Evolutionary conservation across 805 yeast genomes (phyloP), one percentile per base, ranked within the genome.

Genomic region (Ogataea philodendri): DNA sequence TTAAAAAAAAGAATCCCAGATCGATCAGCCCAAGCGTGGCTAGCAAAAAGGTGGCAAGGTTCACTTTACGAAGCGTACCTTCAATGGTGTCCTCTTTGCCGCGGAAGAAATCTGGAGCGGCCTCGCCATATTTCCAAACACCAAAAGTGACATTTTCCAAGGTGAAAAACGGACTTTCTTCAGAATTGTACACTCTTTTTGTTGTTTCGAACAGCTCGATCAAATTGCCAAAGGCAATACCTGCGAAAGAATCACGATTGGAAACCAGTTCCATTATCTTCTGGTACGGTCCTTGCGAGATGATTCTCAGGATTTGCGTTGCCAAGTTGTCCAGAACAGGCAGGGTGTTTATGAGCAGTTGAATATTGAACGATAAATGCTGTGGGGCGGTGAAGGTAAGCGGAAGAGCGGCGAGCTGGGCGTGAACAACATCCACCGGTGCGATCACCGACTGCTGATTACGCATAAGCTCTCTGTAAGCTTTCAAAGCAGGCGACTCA

Each of bases 11-110:
- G 57, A 93, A 87, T 1, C 97, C 97, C 29, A 85, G 81, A 42
- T 86, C 93, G 33, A 84, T 73, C 11, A 85, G 70, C 30, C 96
- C 95, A 40, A 89, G 69, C 1, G 93, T 76, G 0, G 96, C 93
- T n/a, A 88, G 74, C 25, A 88, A 64, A 54, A 87, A 93, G 0
- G 96, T 87, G 0, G 96, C 85, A 45, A 93, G 62, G 51, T 93
- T 93, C 1, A 88, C 84, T 49, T 90, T 84, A 40, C 95, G 77
- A 21, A 90, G 59, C 0, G 93, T 79, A 24, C 76, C 69, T 55
- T 71, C 75, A 38, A 78, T 63, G 32, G 77, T 70, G 42, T 77
- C 81, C 48, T 79, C 86, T 41, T 78, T 72, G 34, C 75, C 78
- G 44, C 69, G 67, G 46, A 81, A 65, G 54, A 79, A 67, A 17